Base-by-base conservation (phyloP, 306 rosid genomes). In the Castanea mollissima region DNA sequence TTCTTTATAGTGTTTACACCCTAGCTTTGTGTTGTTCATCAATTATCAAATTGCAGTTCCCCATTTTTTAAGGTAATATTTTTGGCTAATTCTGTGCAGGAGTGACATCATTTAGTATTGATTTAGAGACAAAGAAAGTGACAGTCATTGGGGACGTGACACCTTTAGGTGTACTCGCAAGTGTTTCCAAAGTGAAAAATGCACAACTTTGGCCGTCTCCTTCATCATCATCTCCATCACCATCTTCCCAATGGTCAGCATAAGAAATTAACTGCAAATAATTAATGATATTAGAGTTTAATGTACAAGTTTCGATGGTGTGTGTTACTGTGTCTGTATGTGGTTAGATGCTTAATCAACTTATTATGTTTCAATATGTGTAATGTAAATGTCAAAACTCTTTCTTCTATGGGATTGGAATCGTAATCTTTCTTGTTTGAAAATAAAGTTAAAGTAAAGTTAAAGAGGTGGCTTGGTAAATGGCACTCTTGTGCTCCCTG, bases 81-180 rank as follows among this genome's bases (percentile, higher is more conserved):
- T 23, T 23, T 76, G 70, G 74, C 5, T 44, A 67, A 75, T 75
- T 46, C 58, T 27, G 16, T 76, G 83, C 86, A 95, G 99, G 99
- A 85, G 99, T 95, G 86, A 89, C 82, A 81, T 93, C 97, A 59
- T 95, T 83, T 75, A 91, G 86, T 85, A 88, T 91, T 83, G 99
- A 95, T 69, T 77, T 84, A 69, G 88, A 81, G 74, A 86, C 87
- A 73, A 91, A 95, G 85, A 93, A 89, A 85, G 99, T 95, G 77
- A 95, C 90, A 3, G 89, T 95, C 7, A 78, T 82, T 0, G 99
- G 99, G 71, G 86, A 89, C 19, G 91, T 95, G 82, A 93, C 87
- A 0, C 96, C 98, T 34, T 80, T 87, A 46, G 90, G 80, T 18
- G 98, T 88, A 55, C 79, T 95, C 11, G 88, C 86, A 14, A 95